phyloP scores from a whole-genome alignment of 2,329 filamentous ascomycete genomes.

The Colletotrichum lindemuthianum region DNA sequence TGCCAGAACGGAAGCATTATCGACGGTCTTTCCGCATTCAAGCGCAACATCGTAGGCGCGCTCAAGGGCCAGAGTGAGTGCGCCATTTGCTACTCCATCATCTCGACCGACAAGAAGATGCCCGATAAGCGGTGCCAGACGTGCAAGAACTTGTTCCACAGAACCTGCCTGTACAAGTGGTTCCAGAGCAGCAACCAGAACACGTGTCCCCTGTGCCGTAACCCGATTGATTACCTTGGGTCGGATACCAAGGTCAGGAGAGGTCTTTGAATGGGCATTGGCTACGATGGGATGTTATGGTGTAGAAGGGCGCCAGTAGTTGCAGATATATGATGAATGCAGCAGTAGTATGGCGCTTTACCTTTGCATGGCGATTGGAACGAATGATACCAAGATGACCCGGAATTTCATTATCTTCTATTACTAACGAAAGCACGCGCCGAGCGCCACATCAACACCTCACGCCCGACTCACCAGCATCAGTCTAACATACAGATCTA shows the following conservation, averaged over 20 bases:
- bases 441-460: too few species aligned
- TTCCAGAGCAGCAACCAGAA: slow-evolving; percentile 93
- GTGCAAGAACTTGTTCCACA: slow-evolving; percentile 94
- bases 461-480: too few species aligned
- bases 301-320: too few species aligned
- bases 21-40: slow-evolving; percentile 86
- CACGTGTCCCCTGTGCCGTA: slow-evolving; percentile 92
- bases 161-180: slow-evolving; percentile 93
- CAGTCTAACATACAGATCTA: too few species aligned
- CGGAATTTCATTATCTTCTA: too few species aligned
- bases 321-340: not conserved
- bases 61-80: slow-evolving; percentile 95
- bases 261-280: not conserved
- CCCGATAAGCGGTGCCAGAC: slow-evolving; percentile 92
- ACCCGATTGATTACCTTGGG: slow-evolving; percentile 75
- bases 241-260: slow-evolving; percentile 46
- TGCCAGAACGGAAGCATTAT: slow-evolving; percentile 81
- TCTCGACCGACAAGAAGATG: slow-evolving; percentile 86
- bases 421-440: too few species aligned
- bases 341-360: not conserved
- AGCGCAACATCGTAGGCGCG: slow-evolving; percentile 85
- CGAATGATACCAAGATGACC: too few species aligned
- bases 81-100: slow-evolving; percentile 96
- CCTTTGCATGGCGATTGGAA: too few species aligned
- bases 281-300: not conserved